Evolutionary conservation across 768 basidiomycete species (phyloP), one percentile per base, ranked within the genome.

Genomic region (Mycena belliarum): DNA sequence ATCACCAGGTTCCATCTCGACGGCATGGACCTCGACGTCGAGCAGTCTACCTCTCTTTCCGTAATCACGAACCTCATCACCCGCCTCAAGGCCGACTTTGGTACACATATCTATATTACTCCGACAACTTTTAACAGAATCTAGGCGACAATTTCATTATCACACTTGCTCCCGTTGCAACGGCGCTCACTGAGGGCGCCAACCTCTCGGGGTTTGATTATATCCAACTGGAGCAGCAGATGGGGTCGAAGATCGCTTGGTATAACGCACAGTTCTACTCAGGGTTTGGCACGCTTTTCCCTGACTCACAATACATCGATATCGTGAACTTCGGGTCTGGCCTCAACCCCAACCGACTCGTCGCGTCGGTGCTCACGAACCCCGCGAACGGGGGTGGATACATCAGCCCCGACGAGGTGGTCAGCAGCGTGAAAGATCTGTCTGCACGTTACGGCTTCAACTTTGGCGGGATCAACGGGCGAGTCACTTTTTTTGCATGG

Each of bases 171-270:
- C 68, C 68, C 33, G 67, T 68, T n/a, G 66, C 68, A 0, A 55
- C 57, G 16, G 68, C 68, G 7, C 49, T 69, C 37, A 61, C 50
- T 1, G 57, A 64, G 26, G 67, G 66, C 21, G 50, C 59, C 2
- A 69, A 69, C 49, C 63, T 70, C 33, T 68, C 67, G 35, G 69
- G 69, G 3, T 70, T 70, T 47, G 59, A 68, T 49, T 70, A 70
- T 45, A 46, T 63, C 21, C 14, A 32, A 2, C 53, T 70, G 0
- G 69, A 70, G 32, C 16, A 50, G 0, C 35, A 28, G 15, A 47
- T 61, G 41, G 64, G 61, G 0, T 12, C 18, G 15, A 32, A 62
- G 8, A 70, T 70, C 11, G 42, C 46, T 10, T 68, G 65, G 66
- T 60, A 56, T 43, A 63, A 63, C 50, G 67, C 64, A 18, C 69